Percentiles rank a stretch among this genome's conserved stretches.
phyloP scores from a whole-genome alignment of 1,284 basidiomycete genomes.

The Moesziomyces antarcticus region DNA sequence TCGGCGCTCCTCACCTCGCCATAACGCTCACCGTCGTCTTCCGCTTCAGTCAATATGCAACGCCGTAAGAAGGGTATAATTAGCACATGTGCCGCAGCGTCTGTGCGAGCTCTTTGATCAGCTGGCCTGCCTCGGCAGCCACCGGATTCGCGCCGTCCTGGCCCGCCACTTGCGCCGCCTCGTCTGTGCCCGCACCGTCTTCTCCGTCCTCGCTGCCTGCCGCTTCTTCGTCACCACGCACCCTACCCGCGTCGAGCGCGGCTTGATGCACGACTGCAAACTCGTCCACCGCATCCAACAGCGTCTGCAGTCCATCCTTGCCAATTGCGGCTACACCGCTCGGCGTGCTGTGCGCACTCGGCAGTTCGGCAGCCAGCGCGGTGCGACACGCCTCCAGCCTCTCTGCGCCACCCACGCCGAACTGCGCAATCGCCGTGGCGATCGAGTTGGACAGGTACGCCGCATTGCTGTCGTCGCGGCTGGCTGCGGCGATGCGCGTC shows the following conservation, averaged over 20 bases:
- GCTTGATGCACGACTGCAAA: slow-evolving; percentile 41
- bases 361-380: slow-evolving; percentile 17
- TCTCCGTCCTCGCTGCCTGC: slow-evolving; percentile 73
- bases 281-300: slow-evolving; percentile 44
- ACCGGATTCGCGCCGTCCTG: slow-evolving; percentile 9
- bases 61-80: background rate
- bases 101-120: slow-evolving; percentile 44
- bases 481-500: slow-evolving; percentile 21
- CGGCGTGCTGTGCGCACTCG: background rate
- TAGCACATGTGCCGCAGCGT: slow-evolving; percentile 31
- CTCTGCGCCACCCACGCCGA: slow-evolving; percentile 22
- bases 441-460: slow-evolving; percentile 52
- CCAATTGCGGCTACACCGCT: background rate
- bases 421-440: slow-evolving; percentile 44
- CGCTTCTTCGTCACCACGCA: slow-evolving; percentile 83
- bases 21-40: slow-evolving; percentile 68
- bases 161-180: background rate
- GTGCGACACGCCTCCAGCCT: slow-evolving; percentile 8
- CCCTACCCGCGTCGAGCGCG: slow-evolving; percentile 11
- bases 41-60: slow-evolving; percentile 67
- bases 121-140: slow-evolving; percentile 33
- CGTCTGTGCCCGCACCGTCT: background rate
- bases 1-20: slow-evolving; percentile 16
- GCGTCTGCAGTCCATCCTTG: slow-evolving; percentile 17
- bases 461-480: slow-evolving; percentile 28